Percentiles rank a stretch among this genome's conserved stretches.
Evolutionary conservation across 345 rosid genomes (phyloP).

Genomic region (rapeseed (Brassica napus)): Da-Ae NC_063441.1:16716501-16717000

Average conservation of each 20-base stretch:
- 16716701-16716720: background rate
- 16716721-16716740: no score
- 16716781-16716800: conserved; percentile 9
- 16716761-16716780: background rate
- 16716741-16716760: background rate
- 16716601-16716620: no score
- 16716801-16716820: background rate
- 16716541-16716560: no score
- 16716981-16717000: conserved; percentile 42
- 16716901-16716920: background rate
- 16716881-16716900: background rate
- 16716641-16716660: no score
- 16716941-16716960: background rate
- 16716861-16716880: conserved; percentile 1
- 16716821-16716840: background rate
- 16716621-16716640: no score
- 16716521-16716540: no score
- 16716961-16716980: conserved; percentile 23
- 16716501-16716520: no score
- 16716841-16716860: background rate
- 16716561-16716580: no score
- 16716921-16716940: conserved; percentile 8
- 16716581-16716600: no score
- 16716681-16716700: background rate
- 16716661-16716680: no score